These are phyloP conservation scores for Diatrype stigma DNA, from an alignment of 2,329 filamentous ascomycete genomes.

Conservation along the genomic window DNA sequence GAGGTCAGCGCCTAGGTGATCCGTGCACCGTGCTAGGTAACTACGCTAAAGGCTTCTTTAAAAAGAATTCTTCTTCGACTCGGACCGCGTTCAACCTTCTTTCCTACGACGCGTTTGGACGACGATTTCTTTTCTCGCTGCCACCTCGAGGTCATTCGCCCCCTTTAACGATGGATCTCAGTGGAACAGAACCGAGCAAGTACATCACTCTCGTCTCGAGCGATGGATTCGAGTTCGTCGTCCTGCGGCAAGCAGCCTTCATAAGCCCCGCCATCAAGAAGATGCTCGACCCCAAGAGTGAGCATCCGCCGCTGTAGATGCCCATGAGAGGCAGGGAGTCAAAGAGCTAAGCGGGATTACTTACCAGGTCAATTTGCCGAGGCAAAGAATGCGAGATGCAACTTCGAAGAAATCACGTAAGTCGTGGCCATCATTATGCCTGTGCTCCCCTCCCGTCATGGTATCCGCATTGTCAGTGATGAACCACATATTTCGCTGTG, in stretches of 20 bases:
- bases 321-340: background rate
- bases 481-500: conserved; percentile 37
- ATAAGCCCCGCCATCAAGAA: conserved; percentile 69
- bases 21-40: background rate
- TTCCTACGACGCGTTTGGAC: conserved; percentile 1
- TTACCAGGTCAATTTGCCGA: conserved; percentile 62
- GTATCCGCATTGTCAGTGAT: conserved; percentile 27
- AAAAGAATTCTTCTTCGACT: background rate
- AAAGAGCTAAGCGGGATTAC: conserved; percentile 6
- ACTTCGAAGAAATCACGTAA: conserved; percentile 72
- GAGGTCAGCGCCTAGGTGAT: background rate
- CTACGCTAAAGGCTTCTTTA: background rate
- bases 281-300: conserved; percentile 69
- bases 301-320: conserved; percentile 14
- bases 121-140: conserved; percentile 16
- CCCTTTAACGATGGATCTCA: conserved; percentile 17
- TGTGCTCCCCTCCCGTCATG: background rate
- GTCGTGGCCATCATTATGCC: conserved; percentile 28
- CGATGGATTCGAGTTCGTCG: conserved; percentile 73
- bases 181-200: conserved; percentile 40
- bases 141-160: conserved; percentile 2
- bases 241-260: conserved; percentile 66
- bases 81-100: background rate
- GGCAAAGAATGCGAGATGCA: conserved; percentile 58
- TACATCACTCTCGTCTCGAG: conserved; percentile 74